Percentiles rank a stretch among this genome's conserved stretches.
These are phyloP conservation scores for Fraxinus ornus DNA, from an alignment of 305 asterid genomes.

Conservation along the genomic window DNA sequence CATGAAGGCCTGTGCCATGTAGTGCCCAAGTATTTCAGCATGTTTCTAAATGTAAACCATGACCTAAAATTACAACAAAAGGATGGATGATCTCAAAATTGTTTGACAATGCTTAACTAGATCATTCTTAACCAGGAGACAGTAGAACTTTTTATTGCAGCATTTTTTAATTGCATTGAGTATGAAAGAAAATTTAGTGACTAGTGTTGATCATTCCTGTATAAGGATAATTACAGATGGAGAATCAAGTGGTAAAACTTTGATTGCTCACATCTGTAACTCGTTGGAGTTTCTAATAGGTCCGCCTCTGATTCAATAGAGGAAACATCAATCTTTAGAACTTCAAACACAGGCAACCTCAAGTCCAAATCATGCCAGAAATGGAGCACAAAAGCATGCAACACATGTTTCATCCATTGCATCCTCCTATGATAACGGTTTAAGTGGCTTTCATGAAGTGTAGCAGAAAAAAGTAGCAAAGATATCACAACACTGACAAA, in stretches of 20 bases:
- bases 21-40: constrained; percentile 1
- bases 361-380: constrained; percentile 12
- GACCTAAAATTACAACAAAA: not conserved
- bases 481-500: constrained; percentile 2
- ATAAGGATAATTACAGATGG: not conserved
- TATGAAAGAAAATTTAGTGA: not conserved
- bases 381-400: not conserved
- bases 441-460: not conserved
- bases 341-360: constrained; percentile 15
- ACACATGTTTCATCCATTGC: not conserved
- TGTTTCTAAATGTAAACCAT: not conserved
- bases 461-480: constrained; percentile 1
- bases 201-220: not conserved
- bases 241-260: not conserved
- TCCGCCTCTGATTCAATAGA: not conserved
- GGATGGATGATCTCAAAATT: not conserved
- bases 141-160: not conserved
- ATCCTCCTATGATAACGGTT: constrained; percentile 16
- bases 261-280: constrained; percentile 3
- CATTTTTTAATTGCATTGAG: not conserved
- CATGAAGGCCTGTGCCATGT: constrained; percentile 2
- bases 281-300: constrained; percentile 2
- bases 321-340: not conserved
- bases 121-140: not conserved
- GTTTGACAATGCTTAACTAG: not conserved